phyloP scores from a whole-genome alignment of 768 basidiomycete genomes.

The Pleurotus platypus region DNA sequence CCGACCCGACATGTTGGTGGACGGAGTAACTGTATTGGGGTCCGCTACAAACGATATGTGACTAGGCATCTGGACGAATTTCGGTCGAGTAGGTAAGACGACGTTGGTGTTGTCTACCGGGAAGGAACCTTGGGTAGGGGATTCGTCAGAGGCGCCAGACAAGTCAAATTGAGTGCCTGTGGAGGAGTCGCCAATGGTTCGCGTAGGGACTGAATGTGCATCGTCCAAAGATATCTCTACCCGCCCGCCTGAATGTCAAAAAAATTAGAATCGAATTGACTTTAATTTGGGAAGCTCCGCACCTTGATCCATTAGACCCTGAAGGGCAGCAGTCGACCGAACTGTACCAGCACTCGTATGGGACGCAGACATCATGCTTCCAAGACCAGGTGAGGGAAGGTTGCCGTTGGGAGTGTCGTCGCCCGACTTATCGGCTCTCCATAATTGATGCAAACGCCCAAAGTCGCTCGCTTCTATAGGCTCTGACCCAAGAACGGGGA shows the following conservation, averaged over 20 bases:
- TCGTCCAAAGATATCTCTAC: conserved; percentile 49
- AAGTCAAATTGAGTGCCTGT: conserved; percentile 28
- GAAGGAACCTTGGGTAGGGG: not conserved
- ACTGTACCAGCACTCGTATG: conserved; percentile 22
- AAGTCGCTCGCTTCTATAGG: conserved; percentile 20
- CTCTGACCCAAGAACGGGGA: conserved; percentile 13
- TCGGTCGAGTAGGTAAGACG: conserved; percentile 24
- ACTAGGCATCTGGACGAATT: conserved; percentile 33
- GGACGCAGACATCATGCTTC: conserved; percentile 7
- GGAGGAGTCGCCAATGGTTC: conserved; percentile 38
- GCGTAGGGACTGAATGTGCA: conserved; percentile 31
- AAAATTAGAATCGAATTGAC: too few relatives aligned
- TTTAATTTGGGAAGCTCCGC: not conserved
- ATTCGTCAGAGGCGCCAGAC: not conserved
- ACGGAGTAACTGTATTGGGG: conserved; percentile 15
- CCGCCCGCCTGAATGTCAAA: conserved; percentile 39
- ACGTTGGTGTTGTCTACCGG: not conserved
- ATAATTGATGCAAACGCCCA: conserved; percentile 4
- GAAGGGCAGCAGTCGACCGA: conserved; percentile 45
- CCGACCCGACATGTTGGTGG: conserved; percentile 18
- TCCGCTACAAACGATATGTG: conserved; percentile 29
- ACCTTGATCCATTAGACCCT: conserved; percentile 68
- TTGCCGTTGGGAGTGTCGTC: not conserved
- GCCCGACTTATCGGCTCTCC: not conserved
- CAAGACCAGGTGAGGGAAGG: not conserved